Conservation (phyloP, 371 early-diverging fungal genomes). For the Dichotomocladium elegans region DNA sequence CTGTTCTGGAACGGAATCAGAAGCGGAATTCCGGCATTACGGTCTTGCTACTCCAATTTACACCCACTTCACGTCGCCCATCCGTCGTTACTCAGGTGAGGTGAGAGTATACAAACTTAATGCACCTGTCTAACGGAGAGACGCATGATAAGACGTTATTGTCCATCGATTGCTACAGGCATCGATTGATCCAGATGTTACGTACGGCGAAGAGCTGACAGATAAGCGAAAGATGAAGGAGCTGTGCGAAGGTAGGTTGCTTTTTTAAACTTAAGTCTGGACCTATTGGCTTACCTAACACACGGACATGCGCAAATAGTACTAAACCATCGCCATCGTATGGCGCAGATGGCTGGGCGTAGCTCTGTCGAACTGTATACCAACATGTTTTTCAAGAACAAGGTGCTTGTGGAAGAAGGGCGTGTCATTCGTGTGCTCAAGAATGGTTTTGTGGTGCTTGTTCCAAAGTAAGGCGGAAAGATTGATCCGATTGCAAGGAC, state of each 20-base stretch:
- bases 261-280: neutral
- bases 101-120: neutral
- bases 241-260: constrained; percentile 66
- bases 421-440: constrained; percentile 88
- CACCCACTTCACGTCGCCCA: constrained; percentile 97
- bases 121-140: neutral
- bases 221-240: constrained; percentile 79
- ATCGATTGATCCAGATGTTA: constrained; percentile 60
- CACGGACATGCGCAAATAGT: constrained; percentile 31
- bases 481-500: no score
- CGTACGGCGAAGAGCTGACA: constrained; percentile 67
- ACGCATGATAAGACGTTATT: constrained; percentile 70
- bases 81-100: constrained; percentile 87
- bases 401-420: constrained; percentile 78
- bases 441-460: constrained; percentile 90
- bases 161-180: constrained; percentile 91
- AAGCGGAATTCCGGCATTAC: constrained; percentile 84
- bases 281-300: neutral
- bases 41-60: constrained; percentile 85
- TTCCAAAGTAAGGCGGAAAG: constrained; percentile 74
- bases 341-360: constrained; percentile 94
- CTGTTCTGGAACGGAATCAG: constrained; percentile 73
- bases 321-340: constrained; percentile 91
- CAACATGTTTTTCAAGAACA: constrained; percentile 89
- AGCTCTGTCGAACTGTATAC: constrained; percentile 95